Conservation (phyloP, 129 eudicot species). For the Flaveria sonorensis region DNA sequence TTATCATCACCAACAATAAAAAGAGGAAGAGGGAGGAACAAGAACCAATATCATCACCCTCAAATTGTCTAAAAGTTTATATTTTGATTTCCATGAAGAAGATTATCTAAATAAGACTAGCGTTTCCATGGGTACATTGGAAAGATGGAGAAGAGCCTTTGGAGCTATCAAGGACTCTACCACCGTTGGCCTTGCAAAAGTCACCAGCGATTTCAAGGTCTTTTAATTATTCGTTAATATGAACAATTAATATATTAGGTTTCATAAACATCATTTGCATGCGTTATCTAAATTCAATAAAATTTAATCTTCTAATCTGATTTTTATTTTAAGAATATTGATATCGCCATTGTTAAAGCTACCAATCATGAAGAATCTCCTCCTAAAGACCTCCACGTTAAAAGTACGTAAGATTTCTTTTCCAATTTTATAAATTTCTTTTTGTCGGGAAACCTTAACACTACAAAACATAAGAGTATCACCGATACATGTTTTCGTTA, state of each 20-base stretch:
- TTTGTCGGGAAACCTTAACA: too few species aligned
- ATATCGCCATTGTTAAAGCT: constrained; percentile 71
- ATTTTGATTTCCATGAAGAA: constrained; percentile 14
- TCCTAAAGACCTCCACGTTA: constrained; percentile 83
- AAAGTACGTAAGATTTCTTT: constrained; percentile 51
- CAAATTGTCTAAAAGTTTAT: neutral
- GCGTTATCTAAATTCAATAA: too few species aligned
- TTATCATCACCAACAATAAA: constrained; percentile 3
- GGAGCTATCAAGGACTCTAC: constrained; percentile 94
- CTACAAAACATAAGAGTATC: too few species aligned
- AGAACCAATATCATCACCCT: constrained; percentile 13
- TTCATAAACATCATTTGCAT: neutral
- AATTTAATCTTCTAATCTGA: neutral
- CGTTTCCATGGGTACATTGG: constrained; percentile 55
- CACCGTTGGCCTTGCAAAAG: constrained; percentile 81
- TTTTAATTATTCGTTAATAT: neutral
- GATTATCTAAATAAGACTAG: neutral
- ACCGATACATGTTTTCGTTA: too few species aligned
- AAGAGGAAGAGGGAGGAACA: too few species aligned
- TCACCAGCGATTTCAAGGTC: constrained; percentile 94
- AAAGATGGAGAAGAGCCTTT: constrained; percentile 80
- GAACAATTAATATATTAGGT: neutral
- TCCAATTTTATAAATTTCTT: neutral
- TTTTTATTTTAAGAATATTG: constrained; percentile 61
- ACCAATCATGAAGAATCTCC: constrained; percentile 33